Percentiles rank a stretch among this genome's conserved stretches.
phyloP scores from a whole-genome alignment of 2,329 filamentous ascomycete genomes.

The Scleromitrula shiraiana region DNA sequence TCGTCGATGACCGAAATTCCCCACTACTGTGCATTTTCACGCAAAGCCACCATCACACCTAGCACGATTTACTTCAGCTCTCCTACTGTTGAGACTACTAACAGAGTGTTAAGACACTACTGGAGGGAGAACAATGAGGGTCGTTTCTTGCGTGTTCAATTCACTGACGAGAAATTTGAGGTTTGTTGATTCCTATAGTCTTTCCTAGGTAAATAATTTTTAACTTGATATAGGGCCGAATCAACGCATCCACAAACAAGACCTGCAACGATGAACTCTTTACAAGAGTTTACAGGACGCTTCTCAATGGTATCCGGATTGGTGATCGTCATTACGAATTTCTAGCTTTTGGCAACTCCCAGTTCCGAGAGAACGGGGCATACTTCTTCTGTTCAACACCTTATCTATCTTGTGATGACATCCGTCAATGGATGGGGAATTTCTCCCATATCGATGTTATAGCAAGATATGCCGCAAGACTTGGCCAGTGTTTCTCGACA shows the following conservation, averaged over 20 bases:
- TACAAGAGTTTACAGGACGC: constrained; percentile 60
- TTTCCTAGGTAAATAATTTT: background rate
- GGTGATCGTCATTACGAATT: constrained; percentile 81
- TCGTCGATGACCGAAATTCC: constrained; percentile 49
- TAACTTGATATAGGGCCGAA: constrained; percentile 42
- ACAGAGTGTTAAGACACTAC: constrained; percentile 74
- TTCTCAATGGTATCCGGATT: constrained; percentile 73
- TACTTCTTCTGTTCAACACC: constrained; percentile 81
- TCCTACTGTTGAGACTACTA: constrained; percentile 77
- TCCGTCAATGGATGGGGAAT: constrained; percentile 79
- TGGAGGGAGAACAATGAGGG: constrained; percentile 51
- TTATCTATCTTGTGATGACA: constrained; percentile 61
- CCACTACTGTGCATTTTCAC: constrained; percentile 64
- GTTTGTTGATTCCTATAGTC: constrained; percentile 22
- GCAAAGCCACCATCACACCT: constrained; percentile 74
- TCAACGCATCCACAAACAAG: constrained; percentile 46
- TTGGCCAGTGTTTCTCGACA: constrained; percentile 95
- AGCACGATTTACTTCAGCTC: constrained; percentile 72
- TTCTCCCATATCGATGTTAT: constrained; percentile 74
- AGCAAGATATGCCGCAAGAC: constrained; percentile 81
- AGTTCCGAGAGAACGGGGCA: constrained; percentile 83
- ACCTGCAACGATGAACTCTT: constrained; percentile 60
- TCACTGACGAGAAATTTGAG: constrained; percentile 65
- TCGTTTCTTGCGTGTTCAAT: constrained; percentile 81
- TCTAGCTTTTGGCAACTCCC: constrained; percentile 89